These are phyloP conservation scores for Teunomyces aglyptinius DNA, from an alignment of 805 yeast species.

Conservation along the genomic window DNA sequence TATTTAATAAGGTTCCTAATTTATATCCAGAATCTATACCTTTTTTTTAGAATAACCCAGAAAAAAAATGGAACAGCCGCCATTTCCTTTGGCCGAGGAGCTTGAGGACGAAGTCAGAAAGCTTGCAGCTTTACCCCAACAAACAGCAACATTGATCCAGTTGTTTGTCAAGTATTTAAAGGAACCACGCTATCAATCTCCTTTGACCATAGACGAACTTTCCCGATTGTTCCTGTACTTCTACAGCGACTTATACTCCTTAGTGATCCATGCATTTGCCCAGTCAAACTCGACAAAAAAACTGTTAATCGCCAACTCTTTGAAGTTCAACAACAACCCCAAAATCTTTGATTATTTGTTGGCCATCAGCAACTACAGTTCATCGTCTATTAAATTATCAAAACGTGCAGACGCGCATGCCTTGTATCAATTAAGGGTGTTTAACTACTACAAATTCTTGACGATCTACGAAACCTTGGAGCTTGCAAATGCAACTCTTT, in stretches of 20 bases:
- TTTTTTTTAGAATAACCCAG: neutral
- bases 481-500: constrained; percentile 30
- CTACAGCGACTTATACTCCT: constrained; percentile 37
- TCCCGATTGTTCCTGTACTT: constrained; percentile 32
- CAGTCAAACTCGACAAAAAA: constrained; percentile 40
- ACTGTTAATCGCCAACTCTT: constrained; percentile 30
- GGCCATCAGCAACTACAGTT: constrained; percentile 41
- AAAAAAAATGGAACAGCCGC: neutral
- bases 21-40: neutral
- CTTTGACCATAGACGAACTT: constrained; percentile 35
- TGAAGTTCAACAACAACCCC: constrained; percentile 28
- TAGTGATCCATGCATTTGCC: constrained; percentile 32
- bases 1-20: neutral
- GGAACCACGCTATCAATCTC: constrained; percentile 44
- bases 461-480: constrained; percentile 33
- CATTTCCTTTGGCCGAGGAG: constrained; percentile 2
- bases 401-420: constrained; percentile 38
- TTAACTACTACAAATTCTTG: constrained; percentile 40
- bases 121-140: constrained; percentile 24
- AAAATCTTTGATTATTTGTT: constrained; percentile 36
- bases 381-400: constrained; percentile 34
- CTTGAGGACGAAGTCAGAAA: constrained; percentile 24
- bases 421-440: constrained; percentile 36
- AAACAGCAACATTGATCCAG: constrained; percentile 23
- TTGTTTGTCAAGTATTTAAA: constrained; percentile 34